These are phyloP conservation scores for Chenopodium formosanum DNA, from an alignment of 148 eudicot genomes.

Conservation along the genomic window DNA sequence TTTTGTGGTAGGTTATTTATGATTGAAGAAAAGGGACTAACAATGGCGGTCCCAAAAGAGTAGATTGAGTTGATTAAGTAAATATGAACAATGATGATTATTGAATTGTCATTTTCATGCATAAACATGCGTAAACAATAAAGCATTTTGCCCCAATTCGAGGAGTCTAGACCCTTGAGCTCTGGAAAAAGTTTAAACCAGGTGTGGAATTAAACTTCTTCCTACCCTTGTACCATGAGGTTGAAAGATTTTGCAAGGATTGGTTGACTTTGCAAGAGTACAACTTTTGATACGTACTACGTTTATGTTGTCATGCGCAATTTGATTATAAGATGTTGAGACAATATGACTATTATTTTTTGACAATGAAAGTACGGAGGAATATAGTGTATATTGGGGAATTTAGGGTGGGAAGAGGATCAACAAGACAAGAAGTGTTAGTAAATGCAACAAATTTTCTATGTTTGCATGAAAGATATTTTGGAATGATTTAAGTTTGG, in stretches of 20 bases:
- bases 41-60: conserved; percentile 31
- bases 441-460: no score
- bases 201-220: neutral
- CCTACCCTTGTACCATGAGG: neutral
- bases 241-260: no score
- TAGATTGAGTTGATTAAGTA: neutral
- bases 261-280: neutral
- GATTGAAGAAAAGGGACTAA: neutral
- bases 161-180: conserved; percentile 22
- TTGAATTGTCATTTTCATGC: conserved; percentile 34
- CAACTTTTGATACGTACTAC: no score
- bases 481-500: no score
- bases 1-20: neutral
- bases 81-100: neutral
- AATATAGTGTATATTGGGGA: no score
- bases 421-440: no score
- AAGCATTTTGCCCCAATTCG: conserved; percentile 27
- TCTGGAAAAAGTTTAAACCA: neutral
- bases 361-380: no score
- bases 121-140: conserved; percentile 26
- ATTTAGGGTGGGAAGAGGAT: no score
- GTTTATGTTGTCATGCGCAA: no score
- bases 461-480: no score
- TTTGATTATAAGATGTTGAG: no score
- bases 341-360: no score